A percentile compares a stretch with the other conserved stretches of the same genome.
phyloP scores from a whole-genome alignment of 208 protist species.

The Trypanosoma theileri region DNA sequence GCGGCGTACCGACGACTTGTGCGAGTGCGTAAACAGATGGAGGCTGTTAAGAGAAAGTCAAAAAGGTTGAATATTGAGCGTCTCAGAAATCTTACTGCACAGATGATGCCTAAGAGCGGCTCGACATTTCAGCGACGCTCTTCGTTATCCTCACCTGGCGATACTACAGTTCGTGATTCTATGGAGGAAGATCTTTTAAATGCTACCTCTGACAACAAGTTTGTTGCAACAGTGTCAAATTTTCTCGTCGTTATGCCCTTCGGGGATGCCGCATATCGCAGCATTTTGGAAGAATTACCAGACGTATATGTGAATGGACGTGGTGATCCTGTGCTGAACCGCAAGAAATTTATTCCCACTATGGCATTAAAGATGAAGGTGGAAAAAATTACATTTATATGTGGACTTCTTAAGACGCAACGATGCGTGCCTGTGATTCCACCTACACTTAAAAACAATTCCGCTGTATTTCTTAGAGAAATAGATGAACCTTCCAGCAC shows the following conservation, averaged over 20 bases:
- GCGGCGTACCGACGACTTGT: slow-evolving; percentile 60
- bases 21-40: slow-evolving; percentile 53
- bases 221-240: slow-evolving; percentile 59
- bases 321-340: slow-evolving; percentile 42
- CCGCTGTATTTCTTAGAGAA: background rate
- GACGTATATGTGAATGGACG: slow-evolving; percentile 55
- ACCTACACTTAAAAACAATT: background rate
- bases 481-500: background rate
- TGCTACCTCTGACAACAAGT: slow-evolving; percentile 40
- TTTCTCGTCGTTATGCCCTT: slow-evolving; percentile 83
- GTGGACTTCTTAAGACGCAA: slow-evolving; percentile 27
- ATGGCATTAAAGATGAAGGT: slow-evolving; percentile 75
- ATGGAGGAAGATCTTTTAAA: slow-evolving; percentile 37
- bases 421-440: slow-evolving; percentile 8
- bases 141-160: slow-evolving; percentile 15
- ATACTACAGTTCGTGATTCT: slow-evolving; percentile 10
- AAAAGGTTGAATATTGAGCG: slow-evolving; percentile 41
- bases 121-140: slow-evolving; percentile 20
- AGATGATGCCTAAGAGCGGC: slow-evolving; percentile 40
- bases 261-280: slow-evolving; percentile 77
- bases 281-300: slow-evolving; percentile 61
- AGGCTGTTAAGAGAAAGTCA: slow-evolving; percentile 37
- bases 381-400: slow-evolving; percentile 55
- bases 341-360: slow-evolving; percentile 70
- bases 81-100: slow-evolving; percentile 48